phyloP scores from a whole-genome alignment of 1,284 basidiomycete species.

The Amylostereum areolatum region DNA sequence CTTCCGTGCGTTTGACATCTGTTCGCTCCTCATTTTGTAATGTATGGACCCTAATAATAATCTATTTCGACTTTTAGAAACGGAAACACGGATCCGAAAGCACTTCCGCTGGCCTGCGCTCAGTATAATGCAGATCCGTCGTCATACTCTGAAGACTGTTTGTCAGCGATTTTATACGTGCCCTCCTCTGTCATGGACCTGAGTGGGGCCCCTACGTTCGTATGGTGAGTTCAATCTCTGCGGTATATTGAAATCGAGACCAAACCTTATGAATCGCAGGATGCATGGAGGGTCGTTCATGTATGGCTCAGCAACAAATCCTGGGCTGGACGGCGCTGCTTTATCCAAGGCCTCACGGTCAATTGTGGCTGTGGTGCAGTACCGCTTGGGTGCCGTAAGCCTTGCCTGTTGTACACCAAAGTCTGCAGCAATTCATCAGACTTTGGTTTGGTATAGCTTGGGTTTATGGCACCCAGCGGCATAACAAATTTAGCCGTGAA shows the following conservation, averaged over 20 bases:
- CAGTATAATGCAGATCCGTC: conserved; percentile 46
- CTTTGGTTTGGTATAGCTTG: too few species aligned
- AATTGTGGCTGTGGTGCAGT: conserved; percentile 83
- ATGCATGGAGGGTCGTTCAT: conserved; percentile 85
- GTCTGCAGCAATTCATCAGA: too few species aligned
- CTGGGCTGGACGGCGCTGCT: conserved; percentile 75
- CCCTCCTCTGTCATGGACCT: conserved; percentile 34
- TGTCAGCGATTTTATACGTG: conserved; percentile 71
- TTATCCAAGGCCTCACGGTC: conserved; percentile 69
- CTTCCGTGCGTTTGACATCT: conserved; percentile 68
- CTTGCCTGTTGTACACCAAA: too few species aligned
- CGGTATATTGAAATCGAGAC: too few species aligned
- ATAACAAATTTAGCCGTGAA: conserved; percentile 66
- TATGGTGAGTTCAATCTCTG: conserved; percentile 63
- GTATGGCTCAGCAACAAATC: conserved; percentile 61
- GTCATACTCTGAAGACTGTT: conserved; percentile 70
- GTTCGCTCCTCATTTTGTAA: background rate
- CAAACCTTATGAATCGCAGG: conserved; percentile 41
- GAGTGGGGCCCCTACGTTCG: conserved; percentile 46
- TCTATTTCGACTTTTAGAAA: conserved; percentile 31
- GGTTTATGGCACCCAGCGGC: conserved; percentile 64
- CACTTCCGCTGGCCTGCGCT: conserved; percentile 66
- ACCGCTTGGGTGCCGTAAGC: conserved; percentile 75
- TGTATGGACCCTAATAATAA: background rate
- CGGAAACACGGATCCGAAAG: conserved; percentile 42